phyloP scores from a whole-genome alignment of 2,329 filamentous ascomycete genomes.

The Tolypocladium tropicale region DNA sequence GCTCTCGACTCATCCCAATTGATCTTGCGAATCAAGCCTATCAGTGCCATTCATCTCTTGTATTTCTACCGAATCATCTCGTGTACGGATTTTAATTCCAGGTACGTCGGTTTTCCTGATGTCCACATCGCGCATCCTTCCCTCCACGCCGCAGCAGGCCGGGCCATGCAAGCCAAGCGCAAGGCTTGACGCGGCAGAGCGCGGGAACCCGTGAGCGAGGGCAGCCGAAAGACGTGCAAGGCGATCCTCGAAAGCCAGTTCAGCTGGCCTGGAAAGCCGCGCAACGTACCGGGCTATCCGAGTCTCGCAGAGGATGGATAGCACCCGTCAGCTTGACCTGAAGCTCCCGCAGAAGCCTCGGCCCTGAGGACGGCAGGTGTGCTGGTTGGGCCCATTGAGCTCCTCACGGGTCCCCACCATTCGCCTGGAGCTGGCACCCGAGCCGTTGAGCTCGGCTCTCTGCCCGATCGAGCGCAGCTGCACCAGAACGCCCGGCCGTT shows the following conservation, averaged over 20 bases:
- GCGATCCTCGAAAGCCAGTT: neutral
- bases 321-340: neutral
- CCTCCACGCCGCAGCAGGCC: neutral
- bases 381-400: neutral
- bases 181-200: neutral
- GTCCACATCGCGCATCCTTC: neutral
- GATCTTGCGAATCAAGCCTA: neutral
- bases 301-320: neutral
- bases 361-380: neutral
- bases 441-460: neutral
- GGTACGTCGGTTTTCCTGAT: slow-evolving; percentile 1
- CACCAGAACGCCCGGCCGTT: neutral
- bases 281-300: neutral
- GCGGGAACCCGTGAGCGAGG: neutral
- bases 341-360: no score
- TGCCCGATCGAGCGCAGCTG: neutral
- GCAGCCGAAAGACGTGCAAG: neutral
- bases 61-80: slow-evolving; percentile 1
- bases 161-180: neutral
- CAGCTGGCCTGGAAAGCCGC: neutral
- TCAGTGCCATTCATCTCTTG: neutral
- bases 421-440: neutral
- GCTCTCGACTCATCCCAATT: neutral
- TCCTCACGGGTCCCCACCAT: neutral
- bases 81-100: neutral